Base-by-base conservation (phyloP, 2,329 filamentous ascomycete genomes). In the Fusarium lyarnte region DNA sequence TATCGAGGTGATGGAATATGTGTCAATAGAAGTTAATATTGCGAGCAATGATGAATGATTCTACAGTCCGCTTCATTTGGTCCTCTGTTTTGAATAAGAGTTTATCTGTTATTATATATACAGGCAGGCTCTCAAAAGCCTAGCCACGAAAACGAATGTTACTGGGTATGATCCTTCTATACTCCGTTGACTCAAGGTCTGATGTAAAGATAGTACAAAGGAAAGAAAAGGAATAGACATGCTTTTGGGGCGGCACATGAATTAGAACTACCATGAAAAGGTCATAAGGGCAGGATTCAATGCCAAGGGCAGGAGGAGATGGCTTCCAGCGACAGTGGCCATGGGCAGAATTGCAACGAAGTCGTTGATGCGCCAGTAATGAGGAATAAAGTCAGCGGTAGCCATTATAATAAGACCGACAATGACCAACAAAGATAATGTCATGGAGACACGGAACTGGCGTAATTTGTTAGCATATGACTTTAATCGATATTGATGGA, bases 211-310 rank as follows among this genome's bases (percentile, higher is more conserved):
- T 19, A 54, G 54, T 23, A 23, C 8, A 66, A 66, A 46, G 27
- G 17, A 38, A 57, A 49, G 21, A 41, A 42, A 54, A 42, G n/a
- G 46, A 47, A 62, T 23, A 36, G 11, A 64, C 25, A 62, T 49
- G 43, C 52, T 54, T 72, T 58, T 65, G 39, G 41, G 61, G 16
- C n/a, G 23, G 38, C 25, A 42, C 36, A 58, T 49, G 29, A 41
- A 39, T 35, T 36, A 47, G 19, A 10, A 41, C 35, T 79, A 94
- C 89, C 91, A 94, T 14, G 91, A 92, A 80, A 94, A 94, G 0
- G 90, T 92, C 91, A 94, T 94, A 75, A 94, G 84, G 25, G 91
- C 92, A n/a, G 92, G 92, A 81, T 94, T 94, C 53, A 95, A 83
- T 8, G 89, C 92, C 65, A 94, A 85, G 2, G 93, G 93, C 69